These are phyloP conservation scores for Solanum rostratum DNA, from an alignment of 257 asterid species.

Conservation along the genomic window DNA sequence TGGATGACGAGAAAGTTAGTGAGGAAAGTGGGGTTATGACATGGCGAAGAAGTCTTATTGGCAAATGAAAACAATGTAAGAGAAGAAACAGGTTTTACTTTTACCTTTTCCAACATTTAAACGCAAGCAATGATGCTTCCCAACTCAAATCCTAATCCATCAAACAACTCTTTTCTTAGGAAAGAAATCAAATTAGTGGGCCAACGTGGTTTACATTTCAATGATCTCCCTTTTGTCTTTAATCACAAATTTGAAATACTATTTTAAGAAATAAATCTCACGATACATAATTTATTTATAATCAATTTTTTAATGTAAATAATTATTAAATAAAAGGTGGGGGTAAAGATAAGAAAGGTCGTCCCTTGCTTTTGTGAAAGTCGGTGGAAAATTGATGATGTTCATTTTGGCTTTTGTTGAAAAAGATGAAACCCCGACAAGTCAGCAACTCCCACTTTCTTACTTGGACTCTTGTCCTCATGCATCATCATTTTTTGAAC, in stretches of 20 bases:
- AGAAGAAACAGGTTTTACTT: not conserved
- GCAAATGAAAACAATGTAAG: not conserved
- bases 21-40: not conserved
- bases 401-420: not conserved
- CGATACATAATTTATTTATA: no score
- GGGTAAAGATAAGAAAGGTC: not conserved
- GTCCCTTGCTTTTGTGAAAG: slow-evolving; percentile 4
- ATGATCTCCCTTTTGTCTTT: no score
- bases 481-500: not conserved
- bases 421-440: not conserved
- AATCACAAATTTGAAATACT: no score
- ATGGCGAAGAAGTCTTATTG: not conserved
- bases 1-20: not conserved
- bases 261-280: no score
- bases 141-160: slow-evolving; percentile 6
- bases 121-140: slow-evolving; percentile 27
- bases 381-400: slow-evolving; percentile 17
- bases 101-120: slow-evolving; percentile 10
- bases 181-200: not conserved
- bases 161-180: not conserved
- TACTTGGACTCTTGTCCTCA: not conserved
- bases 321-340: no score
- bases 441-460: not conserved
- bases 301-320: not conserved
- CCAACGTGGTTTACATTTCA: no score